Percentiles rank a stretch among this genome's conserved stretches.
Evolutionary conservation across 805 yeast genomes (phyloP).

Genomic region (Jamesozyma hellenica): DNA sequence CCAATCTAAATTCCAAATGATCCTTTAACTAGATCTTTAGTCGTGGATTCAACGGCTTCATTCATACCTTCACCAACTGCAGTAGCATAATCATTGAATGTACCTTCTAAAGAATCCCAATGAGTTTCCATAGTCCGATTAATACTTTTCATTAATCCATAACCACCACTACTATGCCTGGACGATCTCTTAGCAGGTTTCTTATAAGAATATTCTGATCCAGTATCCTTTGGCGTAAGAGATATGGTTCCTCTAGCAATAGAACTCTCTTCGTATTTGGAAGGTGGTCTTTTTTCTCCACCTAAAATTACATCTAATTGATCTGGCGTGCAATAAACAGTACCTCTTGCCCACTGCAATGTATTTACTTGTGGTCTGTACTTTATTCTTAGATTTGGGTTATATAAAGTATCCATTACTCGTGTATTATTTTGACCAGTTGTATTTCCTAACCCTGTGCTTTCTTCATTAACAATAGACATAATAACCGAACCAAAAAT

Average conservation of each 20-base stretch:
- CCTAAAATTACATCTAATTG: constrained; percentile 62
- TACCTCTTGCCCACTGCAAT: constrained; percentile 79
- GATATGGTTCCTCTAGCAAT: constrained; percentile 39
- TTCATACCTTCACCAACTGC: constrained; percentile 43
- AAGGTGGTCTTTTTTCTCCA: constrained; percentile 60
- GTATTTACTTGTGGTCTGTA: constrained; percentile 72
- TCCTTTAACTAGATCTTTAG: constrained; percentile 41
- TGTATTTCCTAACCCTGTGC: constrained; percentile 31
- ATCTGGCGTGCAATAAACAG: constrained; percentile 45
- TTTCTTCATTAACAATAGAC: constrained; percentile 36
- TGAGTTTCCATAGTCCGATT: constrained; percentile 42
- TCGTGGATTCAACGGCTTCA: constrained; percentile 39
- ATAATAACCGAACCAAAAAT: constrained; percentile 45
- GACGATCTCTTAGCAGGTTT: constrained; percentile 40
- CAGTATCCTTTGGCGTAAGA: constrained; percentile 12
- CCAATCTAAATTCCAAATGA: constrained; percentile 40
- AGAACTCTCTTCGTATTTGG: constrained; percentile 49
- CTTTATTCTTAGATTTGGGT: constrained; percentile 58
- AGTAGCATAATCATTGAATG: constrained; percentile 48
- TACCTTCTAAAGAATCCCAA: constrained; percentile 43
- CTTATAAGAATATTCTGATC: constrained; percentile 25
- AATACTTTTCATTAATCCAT: constrained; percentile 33
- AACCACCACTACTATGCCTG: constrained; percentile 28
- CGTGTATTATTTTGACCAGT: constrained; percentile 13
- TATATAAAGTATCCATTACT: constrained; percentile 53